Conservation (phyloP, 2,329 filamentous ascomycete species). For the Ceratocystis huliohia region DNA sequence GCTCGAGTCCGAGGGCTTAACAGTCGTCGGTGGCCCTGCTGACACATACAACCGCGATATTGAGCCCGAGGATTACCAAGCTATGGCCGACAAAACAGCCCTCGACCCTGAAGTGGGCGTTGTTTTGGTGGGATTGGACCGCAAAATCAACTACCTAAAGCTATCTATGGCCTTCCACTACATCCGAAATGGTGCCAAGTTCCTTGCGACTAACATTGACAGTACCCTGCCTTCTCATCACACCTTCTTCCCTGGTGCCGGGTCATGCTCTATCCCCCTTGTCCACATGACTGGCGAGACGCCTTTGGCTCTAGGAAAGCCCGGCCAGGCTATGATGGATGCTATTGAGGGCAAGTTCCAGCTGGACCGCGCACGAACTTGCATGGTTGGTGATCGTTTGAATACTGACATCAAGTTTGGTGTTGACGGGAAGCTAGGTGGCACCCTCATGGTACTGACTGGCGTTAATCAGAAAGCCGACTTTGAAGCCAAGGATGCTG, state of each 20-base stretch:
- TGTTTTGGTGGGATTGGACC: conserved; percentile 82
- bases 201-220: conserved; percentile 88
- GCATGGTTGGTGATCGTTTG: conserved; percentile 89
- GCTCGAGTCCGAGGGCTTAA: conserved; percentile 63
- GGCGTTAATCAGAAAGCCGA: conserved; percentile 80
- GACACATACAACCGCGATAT: conserved; percentile 64
- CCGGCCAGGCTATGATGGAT: conserved; percentile 98
- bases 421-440: conserved; percentile 76
- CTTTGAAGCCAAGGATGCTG: conserved; percentile 55
- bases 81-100: conserved; percentile 59
- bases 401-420: conserved; percentile 97
- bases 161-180: conserved; percentile 76
- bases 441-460: conserved; percentile 80
- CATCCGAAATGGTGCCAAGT: conserved; percentile 65
- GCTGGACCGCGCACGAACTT: conserved; percentile 70
- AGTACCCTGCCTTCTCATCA: conserved; percentile 74
- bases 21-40: conserved; percentile 79
- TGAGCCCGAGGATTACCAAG: conserved; percentile 63
- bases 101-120: conserved; percentile 82
- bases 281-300: conserved; percentile 56
- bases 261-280: conserved; percentile 66
- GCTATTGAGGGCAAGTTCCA: conserved; percentile 92
- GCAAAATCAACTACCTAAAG: conserved; percentile 93
- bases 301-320: conserved; percentile 77
- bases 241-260: conserved; percentile 82